phyloP scores from a whole-genome alignment of 2,329 filamentous ascomycete genomes.

The Chaetomium sp. region DNA sequence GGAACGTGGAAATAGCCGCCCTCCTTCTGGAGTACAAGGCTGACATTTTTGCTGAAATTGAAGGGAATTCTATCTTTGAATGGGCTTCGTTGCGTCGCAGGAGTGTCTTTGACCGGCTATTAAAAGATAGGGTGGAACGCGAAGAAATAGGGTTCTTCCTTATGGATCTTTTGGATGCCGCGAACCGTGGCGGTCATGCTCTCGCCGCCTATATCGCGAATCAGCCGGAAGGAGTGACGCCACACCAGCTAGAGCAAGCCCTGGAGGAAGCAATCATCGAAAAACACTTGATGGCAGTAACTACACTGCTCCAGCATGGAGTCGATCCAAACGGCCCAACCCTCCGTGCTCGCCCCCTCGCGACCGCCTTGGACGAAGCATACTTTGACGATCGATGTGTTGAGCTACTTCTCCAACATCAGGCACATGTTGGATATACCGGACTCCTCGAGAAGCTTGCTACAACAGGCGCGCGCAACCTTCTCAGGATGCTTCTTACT shows the following conservation, averaged over 20 bases:
- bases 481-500: neutral
- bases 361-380: neutral
- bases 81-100: neutral
- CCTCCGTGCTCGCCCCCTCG: neutral
- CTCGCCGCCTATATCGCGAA: neutral
- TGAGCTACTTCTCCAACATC: conserved; percentile 1
- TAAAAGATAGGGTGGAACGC: neutral
- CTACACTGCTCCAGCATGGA: neutral
- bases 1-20: neutral
- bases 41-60: neutral
- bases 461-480: too few species aligned
- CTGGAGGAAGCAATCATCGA: neutral
- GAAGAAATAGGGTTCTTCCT: neutral
- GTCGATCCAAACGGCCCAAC: conserved; percentile 1
- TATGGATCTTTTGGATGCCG: neutral
- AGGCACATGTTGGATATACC: neutral
- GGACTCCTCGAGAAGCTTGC: neutral
- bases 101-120: neutral
- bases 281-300: neutral
- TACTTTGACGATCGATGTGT: neutral
- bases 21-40: neutral
- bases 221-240: neutral
- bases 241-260: neutral
- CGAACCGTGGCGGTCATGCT: neutral
- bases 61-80: neutral